phyloP scores from a whole-genome alignment of 768 basidiomycete species.

The Vishniacozyma victoriae region DNA sequence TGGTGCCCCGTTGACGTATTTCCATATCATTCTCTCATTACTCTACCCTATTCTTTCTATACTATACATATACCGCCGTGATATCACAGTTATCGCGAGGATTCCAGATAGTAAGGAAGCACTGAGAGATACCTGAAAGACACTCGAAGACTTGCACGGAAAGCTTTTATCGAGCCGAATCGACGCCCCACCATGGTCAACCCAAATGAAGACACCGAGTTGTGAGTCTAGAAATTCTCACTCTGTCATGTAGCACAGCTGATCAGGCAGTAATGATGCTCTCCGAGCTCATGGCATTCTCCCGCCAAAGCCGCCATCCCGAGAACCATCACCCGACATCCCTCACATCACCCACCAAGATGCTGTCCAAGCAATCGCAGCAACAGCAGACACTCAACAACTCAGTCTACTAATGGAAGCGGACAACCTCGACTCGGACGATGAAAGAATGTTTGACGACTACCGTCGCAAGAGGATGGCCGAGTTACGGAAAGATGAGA shows the following conservation, averaged over 20 bases:
- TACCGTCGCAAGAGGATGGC: constrained; percentile 61
- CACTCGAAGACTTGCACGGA: not conserved
- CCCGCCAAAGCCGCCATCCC: constrained; percentile 64
- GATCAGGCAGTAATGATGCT: constrained; percentile 71
- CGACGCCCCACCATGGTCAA: constrained; percentile 52
- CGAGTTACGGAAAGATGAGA: constrained; percentile 58
- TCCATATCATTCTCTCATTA: too few species aligned
- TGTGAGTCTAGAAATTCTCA: constrained; percentile 55
- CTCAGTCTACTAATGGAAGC: constrained; percentile 66
- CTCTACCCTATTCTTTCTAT: too few species aligned
- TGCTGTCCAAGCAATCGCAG: constrained; percentile 32
- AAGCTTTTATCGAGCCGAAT: too few species aligned
- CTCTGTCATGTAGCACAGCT: not conserved
- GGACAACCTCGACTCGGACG: constrained; percentile 68
- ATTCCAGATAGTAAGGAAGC: too few species aligned
- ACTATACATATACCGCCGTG: too few species aligned
- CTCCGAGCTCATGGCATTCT: constrained; percentile 88
- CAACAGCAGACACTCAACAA: constrained; percentile 29
- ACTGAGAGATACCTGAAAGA: too few species aligned
- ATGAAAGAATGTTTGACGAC: constrained; percentile 64
- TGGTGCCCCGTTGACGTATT: too few species aligned
- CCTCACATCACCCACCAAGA: constrained; percentile 59
- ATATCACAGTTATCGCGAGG: too few species aligned
- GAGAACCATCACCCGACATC: constrained; percentile 67
- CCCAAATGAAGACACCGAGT: constrained; percentile 90